Evolutionary conservation across 164 flowering plant species (phyloP).

Genomic region (Chimonanthus praecox): DNA sequence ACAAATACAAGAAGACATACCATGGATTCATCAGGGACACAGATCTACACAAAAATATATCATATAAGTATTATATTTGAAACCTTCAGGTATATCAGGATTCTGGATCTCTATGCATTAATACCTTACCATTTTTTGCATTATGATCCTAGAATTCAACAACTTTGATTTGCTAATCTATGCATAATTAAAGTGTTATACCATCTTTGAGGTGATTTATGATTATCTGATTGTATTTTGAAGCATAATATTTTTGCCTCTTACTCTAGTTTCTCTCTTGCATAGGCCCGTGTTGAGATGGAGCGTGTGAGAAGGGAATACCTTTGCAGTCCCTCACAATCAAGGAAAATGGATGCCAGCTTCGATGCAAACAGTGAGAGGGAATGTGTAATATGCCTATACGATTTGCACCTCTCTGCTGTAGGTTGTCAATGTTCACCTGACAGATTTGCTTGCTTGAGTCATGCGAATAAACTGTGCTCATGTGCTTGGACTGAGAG

Average conservation of each 20-base stretch:
- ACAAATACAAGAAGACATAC: no score
- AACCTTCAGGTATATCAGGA: neutral
- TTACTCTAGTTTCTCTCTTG: conserved; percentile 12
- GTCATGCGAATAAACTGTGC: conserved; percentile 67
- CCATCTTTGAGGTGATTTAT: neutral
- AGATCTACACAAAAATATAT: no score
- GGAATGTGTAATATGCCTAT: conserved; percentile 60
- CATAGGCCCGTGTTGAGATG: conserved; percentile 46
- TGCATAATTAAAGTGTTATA: no score
- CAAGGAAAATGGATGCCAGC: conserved; percentile 43
- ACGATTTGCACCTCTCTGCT: conserved; percentile 70
- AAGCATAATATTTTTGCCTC: neutral
- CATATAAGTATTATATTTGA: no score
- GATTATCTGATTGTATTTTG: neutral
- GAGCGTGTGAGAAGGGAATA: conserved; percentile 50
- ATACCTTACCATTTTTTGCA: neutral
- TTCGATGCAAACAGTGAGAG: conserved; percentile 45
- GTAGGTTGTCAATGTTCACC: conserved; percentile 64
- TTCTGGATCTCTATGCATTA: neutral
- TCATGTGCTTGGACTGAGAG: conserved; percentile 53
- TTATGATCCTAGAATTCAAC: neutral
- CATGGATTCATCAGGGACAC: no score
- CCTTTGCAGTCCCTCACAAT: conserved; percentile 36
- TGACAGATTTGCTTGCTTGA: conserved; percentile 53
- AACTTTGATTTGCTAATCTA: neutral